phyloP scores from a whole-genome alignment of 2,329 filamentous ascomycete species.

The Phyllosticta citribraziliensis region DNA sequence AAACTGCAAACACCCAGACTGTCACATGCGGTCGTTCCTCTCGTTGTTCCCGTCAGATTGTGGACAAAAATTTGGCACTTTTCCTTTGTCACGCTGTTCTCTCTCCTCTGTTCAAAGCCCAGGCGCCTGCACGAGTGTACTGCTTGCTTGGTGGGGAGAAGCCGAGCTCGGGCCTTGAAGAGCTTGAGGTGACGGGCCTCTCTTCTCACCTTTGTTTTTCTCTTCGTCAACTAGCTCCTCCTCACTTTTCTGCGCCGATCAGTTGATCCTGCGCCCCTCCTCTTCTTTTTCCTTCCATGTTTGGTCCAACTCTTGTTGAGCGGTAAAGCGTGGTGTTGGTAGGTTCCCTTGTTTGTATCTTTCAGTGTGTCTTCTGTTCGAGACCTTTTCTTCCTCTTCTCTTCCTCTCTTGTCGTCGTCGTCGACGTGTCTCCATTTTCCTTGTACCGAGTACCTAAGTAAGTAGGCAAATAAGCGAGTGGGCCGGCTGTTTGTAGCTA shows the following conservation, averaged over 20 bases:
- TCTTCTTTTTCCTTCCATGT: neutral
- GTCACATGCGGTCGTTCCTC: neutral
- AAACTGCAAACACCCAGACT: neutral
- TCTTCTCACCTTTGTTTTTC: neutral
- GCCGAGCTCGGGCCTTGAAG: too few relatives aligned
- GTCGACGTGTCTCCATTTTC: too few relatives aligned
- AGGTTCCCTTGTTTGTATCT: neutral
- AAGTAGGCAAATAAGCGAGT: too few relatives aligned
- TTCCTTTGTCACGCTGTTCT: too few relatives aligned
- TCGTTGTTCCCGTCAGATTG: too few relatives aligned
- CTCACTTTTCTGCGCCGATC: neutral
- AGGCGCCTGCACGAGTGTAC: too few relatives aligned
- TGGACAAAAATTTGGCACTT: too few relatives aligned
- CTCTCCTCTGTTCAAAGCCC: too few relatives aligned
- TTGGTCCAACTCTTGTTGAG: neutral
- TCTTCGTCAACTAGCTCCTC: neutral
- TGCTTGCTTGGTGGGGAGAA: too few relatives aligned
- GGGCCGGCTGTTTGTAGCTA: too few relatives aligned
- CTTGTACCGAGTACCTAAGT: too few relatives aligned
- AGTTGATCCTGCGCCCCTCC: neutral
- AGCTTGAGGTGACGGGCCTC: neutral
- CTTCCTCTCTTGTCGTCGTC: neutral
- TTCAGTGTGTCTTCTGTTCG: slow-evolving; percentile 1
- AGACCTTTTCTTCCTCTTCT: neutral
- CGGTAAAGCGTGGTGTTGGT: neutral